A percentile compares a stretch with the other conserved stretches of the same genome.
These are phyloP conservation scores for Saturnispora hagleri DNA, from an alignment of 805 yeast genomes.

Conservation along the genomic window DNA sequence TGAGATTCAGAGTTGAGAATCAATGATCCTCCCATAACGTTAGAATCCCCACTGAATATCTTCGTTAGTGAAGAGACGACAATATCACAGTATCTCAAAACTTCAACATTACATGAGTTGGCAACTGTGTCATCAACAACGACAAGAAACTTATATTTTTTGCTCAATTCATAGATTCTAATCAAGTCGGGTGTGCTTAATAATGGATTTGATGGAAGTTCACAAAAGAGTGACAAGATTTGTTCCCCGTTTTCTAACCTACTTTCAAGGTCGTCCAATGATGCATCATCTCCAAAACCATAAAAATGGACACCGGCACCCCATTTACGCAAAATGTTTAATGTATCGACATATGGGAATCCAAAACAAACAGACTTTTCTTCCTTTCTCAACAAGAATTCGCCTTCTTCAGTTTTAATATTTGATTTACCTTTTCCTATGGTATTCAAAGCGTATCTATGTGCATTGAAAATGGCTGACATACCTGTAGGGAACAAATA, in stretches of 20 bases:
- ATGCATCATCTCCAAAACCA: slow-evolving; percentile 71
- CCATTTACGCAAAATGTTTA: slow-evolving; percentile 76
- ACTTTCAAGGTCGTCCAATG: slow-evolving; percentile 55
- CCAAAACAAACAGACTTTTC: slow-evolving; percentile 87
- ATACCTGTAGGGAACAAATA: slow-evolving; percentile 85
- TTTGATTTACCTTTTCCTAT: slow-evolving; percentile 21
- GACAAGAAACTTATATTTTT: slow-evolving; percentile 62
- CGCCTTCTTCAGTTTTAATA: neutral
- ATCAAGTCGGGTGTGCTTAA: slow-evolving; percentile 73
- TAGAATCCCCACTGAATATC: slow-evolving; percentile 88
- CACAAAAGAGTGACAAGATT: slow-evolving; percentile 76
- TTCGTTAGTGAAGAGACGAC: slow-evolving; percentile 84
- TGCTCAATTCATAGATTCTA: slow-evolving; percentile 56
- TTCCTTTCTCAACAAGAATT: slow-evolving; percentile 12
- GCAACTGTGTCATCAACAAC: slow-evolving; percentile 95
- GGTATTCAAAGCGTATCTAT: slow-evolving; percentile 31
- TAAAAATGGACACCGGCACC: slow-evolving; percentile 86
- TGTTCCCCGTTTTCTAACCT: slow-evolving; percentile 54
- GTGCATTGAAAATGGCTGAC: slow-evolving; percentile 84
- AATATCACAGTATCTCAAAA: slow-evolving; percentile 75
- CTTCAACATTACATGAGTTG: slow-evolving; percentile 76
- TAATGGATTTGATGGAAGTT: slow-evolving; percentile 93
- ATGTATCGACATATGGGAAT: slow-evolving; percentile 90
- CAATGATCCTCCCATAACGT: slow-evolving; percentile 90
- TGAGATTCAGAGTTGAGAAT: slow-evolving; percentile 62